Evolutionary conservation across 2,329 filamentous ascomycete genomes (phyloP).

Genomic region (Laburnicola sp.): DNA sequence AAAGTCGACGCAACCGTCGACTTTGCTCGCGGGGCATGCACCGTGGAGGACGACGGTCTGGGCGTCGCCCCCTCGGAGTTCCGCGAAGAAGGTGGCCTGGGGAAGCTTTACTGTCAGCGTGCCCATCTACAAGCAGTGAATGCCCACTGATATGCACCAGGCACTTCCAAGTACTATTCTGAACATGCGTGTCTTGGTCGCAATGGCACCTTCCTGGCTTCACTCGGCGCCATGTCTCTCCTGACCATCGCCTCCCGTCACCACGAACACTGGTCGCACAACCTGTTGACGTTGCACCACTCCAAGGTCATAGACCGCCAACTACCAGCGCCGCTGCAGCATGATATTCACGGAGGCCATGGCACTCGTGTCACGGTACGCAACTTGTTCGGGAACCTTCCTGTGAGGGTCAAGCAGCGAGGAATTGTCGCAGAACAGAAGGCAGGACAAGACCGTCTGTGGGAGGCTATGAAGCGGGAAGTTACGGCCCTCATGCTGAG

Average conservation of each 20-base stretch:
- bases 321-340: conserved; percentile 61
- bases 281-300: conserved; percentile 70
- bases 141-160: conserved; percentile 50
- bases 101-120: conserved; percentile 68
- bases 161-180: conserved; percentile 71
- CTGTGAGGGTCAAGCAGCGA: conserved; percentile 84
- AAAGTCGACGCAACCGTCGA: conserved; percentile 73
- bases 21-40: conserved; percentile 73
- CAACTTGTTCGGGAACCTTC: conserved; percentile 87
- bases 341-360: conserved; percentile 60
- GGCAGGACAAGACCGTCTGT: conserved; percentile 62
- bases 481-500: conserved; percentile 70
- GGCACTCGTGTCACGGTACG: conserved; percentile 77
- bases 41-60: conserved; percentile 79
- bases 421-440: conserved; percentile 56
- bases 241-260: conserved; percentile 76
- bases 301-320: conserved; percentile 67
- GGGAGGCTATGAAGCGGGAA: conserved; percentile 63
- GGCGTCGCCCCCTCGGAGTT: conserved; percentile 80
- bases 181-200: conserved; percentile 61
- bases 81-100: conserved; percentile 67
- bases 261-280: conserved; percentile 60
- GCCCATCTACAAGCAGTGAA: conserved; percentile 7
- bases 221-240: conserved; percentile 74
- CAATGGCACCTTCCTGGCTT: conserved; percentile 75